Conservation (phyloP, 2,329 filamentous ascomycete genomes). For the Cordyceps cateniannulata region DNA sequence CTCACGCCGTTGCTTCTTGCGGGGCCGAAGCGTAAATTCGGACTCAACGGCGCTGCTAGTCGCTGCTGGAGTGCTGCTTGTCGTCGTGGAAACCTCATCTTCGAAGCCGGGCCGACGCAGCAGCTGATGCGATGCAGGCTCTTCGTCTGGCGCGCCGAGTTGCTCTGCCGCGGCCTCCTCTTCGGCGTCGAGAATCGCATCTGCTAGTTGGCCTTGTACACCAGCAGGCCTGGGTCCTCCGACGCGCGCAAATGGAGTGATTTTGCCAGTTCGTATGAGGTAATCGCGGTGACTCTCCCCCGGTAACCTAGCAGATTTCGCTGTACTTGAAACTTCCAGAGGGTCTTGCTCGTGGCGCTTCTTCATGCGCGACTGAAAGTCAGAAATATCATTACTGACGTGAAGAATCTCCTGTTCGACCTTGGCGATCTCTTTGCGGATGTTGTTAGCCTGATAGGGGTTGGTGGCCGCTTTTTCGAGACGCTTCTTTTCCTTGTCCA, state of each 20-base stretch:
- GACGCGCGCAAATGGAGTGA: slow-evolving; percentile 87
- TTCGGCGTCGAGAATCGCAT: slow-evolving; percentile 76
- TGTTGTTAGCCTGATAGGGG: slow-evolving; percentile 46
- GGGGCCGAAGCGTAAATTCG: slow-evolving; percentile 53
- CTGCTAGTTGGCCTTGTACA: slow-evolving; percentile 63
- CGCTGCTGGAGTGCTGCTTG: slow-evolving; percentile 10
- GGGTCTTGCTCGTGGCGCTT: slow-evolving; percentile 57
- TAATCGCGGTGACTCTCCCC: slow-evolving; percentile 84
- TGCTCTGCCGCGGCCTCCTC: slow-evolving; percentile 50
- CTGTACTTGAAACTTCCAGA: slow-evolving; percentile 34
- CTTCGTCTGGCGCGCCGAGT: slow-evolving; percentile 36
- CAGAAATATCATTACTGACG: slow-evolving; percentile 65
- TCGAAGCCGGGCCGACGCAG: slow-evolving; percentile 68
- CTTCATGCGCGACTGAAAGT: slow-evolving; percentile 76
- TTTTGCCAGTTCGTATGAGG: slow-evolving; percentile 92
- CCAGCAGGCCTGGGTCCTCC: slow-evolving; percentile 55
- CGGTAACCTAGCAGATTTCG: slow-evolving; percentile 55
- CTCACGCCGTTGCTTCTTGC: slow-evolving; percentile 46
- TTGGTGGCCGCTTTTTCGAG: slow-evolving; percentile 38
- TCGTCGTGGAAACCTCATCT: slow-evolving; percentile 21
- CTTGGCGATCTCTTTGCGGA: slow-evolving; percentile 59
- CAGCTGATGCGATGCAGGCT: slow-evolving; percentile 62
- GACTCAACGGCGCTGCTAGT: slow-evolving; percentile 29
- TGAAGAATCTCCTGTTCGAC: slow-evolving; percentile 58
- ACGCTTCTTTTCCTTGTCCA: slow-evolving; percentile 46